phyloP scores from a whole-genome alignment of 345 rosid genomes.

The Turritis glabra region DNA sequence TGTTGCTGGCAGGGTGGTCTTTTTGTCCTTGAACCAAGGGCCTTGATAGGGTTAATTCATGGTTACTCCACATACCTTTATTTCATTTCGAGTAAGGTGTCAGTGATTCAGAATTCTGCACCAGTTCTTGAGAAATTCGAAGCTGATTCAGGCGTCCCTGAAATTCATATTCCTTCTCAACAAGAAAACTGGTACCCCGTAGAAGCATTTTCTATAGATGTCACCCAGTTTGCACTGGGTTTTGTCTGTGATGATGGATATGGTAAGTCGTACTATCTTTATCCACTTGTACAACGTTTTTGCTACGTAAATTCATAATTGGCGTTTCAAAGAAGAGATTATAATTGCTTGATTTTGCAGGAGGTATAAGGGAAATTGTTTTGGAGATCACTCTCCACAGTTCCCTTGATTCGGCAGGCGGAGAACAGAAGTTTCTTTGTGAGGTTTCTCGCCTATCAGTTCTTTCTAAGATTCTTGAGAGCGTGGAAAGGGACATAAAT shows the following conservation, averaged over 20 bases:
- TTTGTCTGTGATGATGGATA: slow-evolving; percentile 59
- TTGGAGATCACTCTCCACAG: slow-evolving; percentile 56
- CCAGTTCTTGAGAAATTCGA: slow-evolving; percentile 40
- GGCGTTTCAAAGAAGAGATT: neutral
- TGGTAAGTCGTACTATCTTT: slow-evolving; percentile 49
- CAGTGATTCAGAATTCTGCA: slow-evolving; percentile 39
- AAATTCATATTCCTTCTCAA: slow-evolving; percentile 38
- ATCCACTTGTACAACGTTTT: slow-evolving; percentile 20
- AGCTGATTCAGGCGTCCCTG: slow-evolving; percentile 28
- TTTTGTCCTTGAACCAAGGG: slow-evolving; percentile 61
- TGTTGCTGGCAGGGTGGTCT: slow-evolving; percentile 79
- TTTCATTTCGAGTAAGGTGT: slow-evolving; percentile 38
- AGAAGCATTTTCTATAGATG: slow-evolving; percentile 49
- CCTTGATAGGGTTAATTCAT: slow-evolving; percentile 50
- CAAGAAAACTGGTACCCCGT: slow-evolving; percentile 41
- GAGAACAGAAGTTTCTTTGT: slow-evolving; percentile 52
- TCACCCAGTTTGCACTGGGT: slow-evolving; percentile 59
- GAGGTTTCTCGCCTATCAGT: slow-evolving; percentile 64
- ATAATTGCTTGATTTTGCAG: slow-evolving; percentile 48
- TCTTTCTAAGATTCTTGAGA: slow-evolving; percentile 60
- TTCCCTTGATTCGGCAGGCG: slow-evolving; percentile 49
- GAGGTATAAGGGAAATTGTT: slow-evolving; percentile 59
- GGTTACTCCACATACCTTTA: slow-evolving; percentile 50
- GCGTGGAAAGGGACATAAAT: slow-evolving; percentile 47
- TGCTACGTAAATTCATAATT: slow-evolving; percentile 28